Base-by-base conservation (phyloP, 192 early-diverging fungal species). In the Coemansia furcata region DNA sequence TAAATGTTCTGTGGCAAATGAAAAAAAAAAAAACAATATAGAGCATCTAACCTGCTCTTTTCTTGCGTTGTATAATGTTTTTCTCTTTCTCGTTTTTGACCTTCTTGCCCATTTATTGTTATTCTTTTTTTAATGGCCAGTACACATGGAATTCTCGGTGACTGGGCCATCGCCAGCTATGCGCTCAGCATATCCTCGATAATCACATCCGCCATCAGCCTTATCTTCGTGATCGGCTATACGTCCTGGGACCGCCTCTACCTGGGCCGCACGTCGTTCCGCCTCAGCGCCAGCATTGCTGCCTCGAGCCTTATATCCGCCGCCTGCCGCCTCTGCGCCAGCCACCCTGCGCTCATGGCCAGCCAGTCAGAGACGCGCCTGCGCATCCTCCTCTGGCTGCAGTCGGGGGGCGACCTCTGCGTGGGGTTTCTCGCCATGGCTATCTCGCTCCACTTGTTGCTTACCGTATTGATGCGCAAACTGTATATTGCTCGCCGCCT, bases 171-270 rank as follows among this genome's bases (percentile, higher is more conserved):
- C 3, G 72, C 66, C 37, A 62, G 50, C 14, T 65, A 60, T 54
- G 54, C 35, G n/a, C 39, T 74, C 44, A 49, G 47, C 26, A 74
- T 74, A 39, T 30, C 49, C 2, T 74, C 72, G 0, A 37, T 74
- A 17, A 19, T 42, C 3, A 26, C 66, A 12, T 68, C 72, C 12
- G 17, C 36, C 14, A 19, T 64, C 6, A 29, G 46, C 11, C n/a
- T 67, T 14, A 4, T 55, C 2, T 9, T 63, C 3, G 36, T 63
- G 4, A 50, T 21, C 21, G 39, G 46, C 5, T 38, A 44, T 6
- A 9, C 49, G 2, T 35, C 43, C 5, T 38, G 37, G 54, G 54
- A 68, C 38, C 58, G 50, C 40, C 2, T 60, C 15, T 35, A 50
- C 21, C 36, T 64, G 12, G 59, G 8, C 47, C 59, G 64, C 10